Evolutionary conservation across 2,329 filamentous ascomycete genomes (phyloP).

Genomic region (Fusarium beomiforme): DNA sequence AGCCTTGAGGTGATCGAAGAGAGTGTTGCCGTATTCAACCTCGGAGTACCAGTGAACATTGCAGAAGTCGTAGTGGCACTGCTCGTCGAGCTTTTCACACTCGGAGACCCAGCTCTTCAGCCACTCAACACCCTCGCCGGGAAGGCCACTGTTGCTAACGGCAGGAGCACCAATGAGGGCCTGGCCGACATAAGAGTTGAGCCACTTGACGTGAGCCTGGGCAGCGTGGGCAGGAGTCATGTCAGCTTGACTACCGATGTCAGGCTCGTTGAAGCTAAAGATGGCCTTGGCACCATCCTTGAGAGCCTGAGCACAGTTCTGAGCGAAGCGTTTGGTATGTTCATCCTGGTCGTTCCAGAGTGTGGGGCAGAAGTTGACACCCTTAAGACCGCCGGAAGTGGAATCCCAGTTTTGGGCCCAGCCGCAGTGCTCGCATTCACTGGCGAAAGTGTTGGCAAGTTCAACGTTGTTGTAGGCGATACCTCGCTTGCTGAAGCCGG

Average conservation of each 20-base stretch:
- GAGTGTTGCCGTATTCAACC: conserved; percentile 57
- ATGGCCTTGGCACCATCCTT: conserved; percentile 63
- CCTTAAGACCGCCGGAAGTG: conserved; percentile 52
- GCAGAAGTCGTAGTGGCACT: conserved; percentile 68
- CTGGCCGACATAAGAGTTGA: conserved; percentile 65
- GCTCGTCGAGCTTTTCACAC: conserved; percentile 53
- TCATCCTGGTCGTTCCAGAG: conserved; percentile 64
- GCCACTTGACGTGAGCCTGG: conserved; percentile 60
- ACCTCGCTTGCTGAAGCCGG: conserved; percentile 66
- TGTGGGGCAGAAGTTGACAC: conserved; percentile 72
- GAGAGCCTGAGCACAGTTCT: conserved; percentile 62
- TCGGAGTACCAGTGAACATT: conserved; percentile 72
- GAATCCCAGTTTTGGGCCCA: conserved; percentile 79
- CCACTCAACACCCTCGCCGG: conserved; percentile 65
- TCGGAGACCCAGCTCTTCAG: conserved; percentile 61
- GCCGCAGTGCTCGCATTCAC: conserved; percentile 52
- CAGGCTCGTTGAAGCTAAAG: conserved; percentile 79
- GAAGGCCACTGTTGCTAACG: conserved; percentile 67
- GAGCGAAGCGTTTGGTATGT: conserved; percentile 61
- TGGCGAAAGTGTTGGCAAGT: conserved; percentile 62
- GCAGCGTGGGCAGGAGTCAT: conserved; percentile 63
- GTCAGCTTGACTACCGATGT: conserved; percentile 69
- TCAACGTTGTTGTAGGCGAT: conserved; percentile 71
- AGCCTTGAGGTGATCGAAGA: conserved; percentile 63
- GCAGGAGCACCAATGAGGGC: conserved; percentile 67